Conservation (phyloP, 306 rosid species). For the Malus fusca region DNA sequence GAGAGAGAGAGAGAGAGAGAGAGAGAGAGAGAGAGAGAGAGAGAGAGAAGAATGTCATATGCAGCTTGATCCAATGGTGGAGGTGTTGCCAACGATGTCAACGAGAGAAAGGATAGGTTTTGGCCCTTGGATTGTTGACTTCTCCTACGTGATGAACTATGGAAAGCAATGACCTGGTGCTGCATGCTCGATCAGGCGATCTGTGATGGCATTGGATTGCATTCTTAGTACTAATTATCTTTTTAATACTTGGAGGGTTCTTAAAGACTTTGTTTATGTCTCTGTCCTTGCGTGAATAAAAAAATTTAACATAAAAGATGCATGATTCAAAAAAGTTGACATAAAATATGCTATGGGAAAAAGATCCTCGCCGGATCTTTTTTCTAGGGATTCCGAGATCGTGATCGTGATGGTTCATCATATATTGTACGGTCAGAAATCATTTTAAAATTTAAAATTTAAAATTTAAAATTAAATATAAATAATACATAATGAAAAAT, state of each 20-base stretch:
- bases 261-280: not conserved
- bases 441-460: too few relatives aligned
- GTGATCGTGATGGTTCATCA: too few relatives aligned
- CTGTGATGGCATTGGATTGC: not conserved
- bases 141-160: not conserved
- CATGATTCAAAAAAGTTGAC: not conserved
- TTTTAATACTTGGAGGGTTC: not conserved
- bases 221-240: not conserved
- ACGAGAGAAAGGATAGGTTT: not conserved
- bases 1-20: too few relatives aligned
- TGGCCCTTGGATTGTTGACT: not conserved
- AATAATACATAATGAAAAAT: too few relatives aligned
- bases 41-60: not conserved
- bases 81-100: not conserved
- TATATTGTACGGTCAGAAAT: too few relatives aligned
- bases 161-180: not conserved
- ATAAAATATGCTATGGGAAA: too few relatives aligned
- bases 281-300: not conserved
- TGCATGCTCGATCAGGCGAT: not conserved
- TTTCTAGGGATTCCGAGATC: accelerated
- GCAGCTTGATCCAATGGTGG: not conserved
- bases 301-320: not conserved
- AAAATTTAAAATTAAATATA: too few relatives aligned
- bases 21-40: too few relatives aligned
- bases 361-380: too few relatives aligned